Evolutionary conservation across 2,329 filamentous ascomycete genomes (phyloP).

Genomic region (Rhinocladiella mackenziei): DNA sequence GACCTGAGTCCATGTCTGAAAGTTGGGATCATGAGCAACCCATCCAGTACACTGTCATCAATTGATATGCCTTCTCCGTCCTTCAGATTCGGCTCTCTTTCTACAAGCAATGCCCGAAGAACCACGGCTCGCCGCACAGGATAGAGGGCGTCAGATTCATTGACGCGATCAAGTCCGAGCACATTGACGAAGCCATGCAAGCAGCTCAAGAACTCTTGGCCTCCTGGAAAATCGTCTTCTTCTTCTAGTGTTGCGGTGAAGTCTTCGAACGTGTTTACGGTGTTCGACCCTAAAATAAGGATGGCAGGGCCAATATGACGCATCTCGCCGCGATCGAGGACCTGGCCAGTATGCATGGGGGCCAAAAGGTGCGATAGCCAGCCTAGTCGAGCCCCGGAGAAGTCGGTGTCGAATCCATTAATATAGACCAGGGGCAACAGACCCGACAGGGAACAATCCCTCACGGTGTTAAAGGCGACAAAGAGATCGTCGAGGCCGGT

Average conservation of each 20-base stretch:
- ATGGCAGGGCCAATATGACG: background rate
- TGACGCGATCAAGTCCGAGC: background rate
- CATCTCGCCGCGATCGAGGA: background rate
- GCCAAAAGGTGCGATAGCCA: background rate
- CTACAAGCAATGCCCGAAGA: background rate
- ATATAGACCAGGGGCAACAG: background rate
- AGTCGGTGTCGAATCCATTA: background rate
- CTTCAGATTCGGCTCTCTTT: background rate
- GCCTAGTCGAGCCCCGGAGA: background rate
- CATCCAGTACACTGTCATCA: background rate
- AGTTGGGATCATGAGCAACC: background rate
- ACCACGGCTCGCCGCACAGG: background rate
- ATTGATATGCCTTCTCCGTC: background rate
- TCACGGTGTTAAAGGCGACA: background rate
- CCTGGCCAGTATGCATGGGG: background rate
- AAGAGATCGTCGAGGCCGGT: background rate
- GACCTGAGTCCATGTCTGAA: slow-evolving; percentile 1
- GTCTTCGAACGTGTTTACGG: background rate
- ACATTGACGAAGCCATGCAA: background rate
- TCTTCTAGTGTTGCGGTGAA: background rate
- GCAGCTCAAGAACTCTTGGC: background rate
- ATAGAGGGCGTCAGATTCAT: background rate
- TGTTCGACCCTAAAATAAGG: background rate
- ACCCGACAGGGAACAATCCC: background rate
- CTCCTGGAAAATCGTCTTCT: background rate